A percentile compares a stretch with the other conserved stretches of the same genome.
phyloP scores from a whole-genome alignment of 2,329 filamentous ascomycete genomes.

The Orbilia quercus region DNA sequence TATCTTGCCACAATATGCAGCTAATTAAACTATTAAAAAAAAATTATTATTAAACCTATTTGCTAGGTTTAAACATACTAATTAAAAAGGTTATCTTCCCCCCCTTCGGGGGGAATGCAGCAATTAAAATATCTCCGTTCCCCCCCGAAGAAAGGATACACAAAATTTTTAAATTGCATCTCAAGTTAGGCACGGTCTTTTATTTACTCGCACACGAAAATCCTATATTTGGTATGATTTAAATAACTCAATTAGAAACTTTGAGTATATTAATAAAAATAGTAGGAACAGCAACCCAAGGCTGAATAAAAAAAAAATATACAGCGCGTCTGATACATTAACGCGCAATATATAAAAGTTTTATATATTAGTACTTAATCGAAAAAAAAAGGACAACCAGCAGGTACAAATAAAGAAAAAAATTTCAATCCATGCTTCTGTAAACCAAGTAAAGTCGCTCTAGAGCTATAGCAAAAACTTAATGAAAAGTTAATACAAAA shows the following conservation, averaged over 20 bases:
- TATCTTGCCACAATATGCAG: slow-evolving; percentile 23
- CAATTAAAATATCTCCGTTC: slow-evolving; percentile 2
- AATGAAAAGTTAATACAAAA: slow-evolving; percentile 55
- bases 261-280: neutral
- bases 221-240: neutral
- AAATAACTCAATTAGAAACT: neutral
- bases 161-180: slow-evolving; percentile 5
- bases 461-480: slow-evolving; percentile 56
- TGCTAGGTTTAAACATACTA: slow-evolving; percentile 14
- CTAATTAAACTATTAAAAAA: slow-evolving; percentile 16
- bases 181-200: slow-evolving; percentile 4
- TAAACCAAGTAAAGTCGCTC: slow-evolving; percentile 59
- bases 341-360: slow-evolving; percentile 1
- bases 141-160: neutral
- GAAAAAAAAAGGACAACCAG: slow-evolving; percentile 59
- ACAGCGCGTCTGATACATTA: neutral
- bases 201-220: slow-evolving; percentile 1
- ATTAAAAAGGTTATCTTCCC: slow-evolving; percentile 19
- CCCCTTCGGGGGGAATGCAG: neutral
- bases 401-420: slow-evolving; percentile 61
- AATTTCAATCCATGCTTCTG: slow-evolving; percentile 61
- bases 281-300: slow-evolving; percentile 8
- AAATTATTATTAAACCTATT: slow-evolving; percentile 6
- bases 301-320: slow-evolving; percentile 4
- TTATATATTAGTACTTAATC: too few relatives aligned